Evolutionary conservation across 2,329 filamentous ascomycete genomes (phyloP).

Genomic region (Hirsutella rhossiliensis): DNA sequence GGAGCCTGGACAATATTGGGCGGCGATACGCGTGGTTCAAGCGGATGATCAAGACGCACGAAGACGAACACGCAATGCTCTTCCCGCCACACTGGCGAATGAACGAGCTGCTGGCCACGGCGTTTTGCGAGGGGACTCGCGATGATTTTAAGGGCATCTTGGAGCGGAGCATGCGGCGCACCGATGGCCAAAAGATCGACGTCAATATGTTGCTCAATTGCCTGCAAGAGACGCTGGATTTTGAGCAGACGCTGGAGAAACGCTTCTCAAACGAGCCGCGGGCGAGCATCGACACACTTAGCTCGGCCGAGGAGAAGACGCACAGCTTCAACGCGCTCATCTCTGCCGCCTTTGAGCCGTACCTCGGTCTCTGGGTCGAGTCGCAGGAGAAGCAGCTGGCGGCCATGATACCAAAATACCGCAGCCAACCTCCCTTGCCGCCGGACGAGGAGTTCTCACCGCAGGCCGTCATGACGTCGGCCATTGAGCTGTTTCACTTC

Average conservation of each 20-base stretch:
- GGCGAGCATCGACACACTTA: slow-evolving; percentile 81
- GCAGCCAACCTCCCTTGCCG: slow-evolving; percentile 65
- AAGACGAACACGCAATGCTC: slow-evolving; percentile 79
- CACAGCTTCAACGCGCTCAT: slow-evolving; percentile 82
- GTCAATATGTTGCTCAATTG: slow-evolving; percentile 83
- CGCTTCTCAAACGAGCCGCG: slow-evolving; percentile 64
- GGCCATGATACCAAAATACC: slow-evolving; percentile 76
- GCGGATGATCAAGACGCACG: slow-evolving; percentile 88
- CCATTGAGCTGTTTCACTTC: slow-evolving; percentile 94
- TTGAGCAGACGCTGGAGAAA: slow-evolving; percentile 82
- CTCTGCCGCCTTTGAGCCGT: slow-evolving; percentile 93
- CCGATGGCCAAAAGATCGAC: slow-evolving; percentile 69
- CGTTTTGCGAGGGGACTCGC: slow-evolving; percentile 89
- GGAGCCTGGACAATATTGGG: slow-evolving; percentile 91
- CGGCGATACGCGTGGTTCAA: slow-evolving; percentile 94
- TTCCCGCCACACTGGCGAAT: slow-evolving; percentile 86
- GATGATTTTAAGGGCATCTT: slow-evolving; percentile 93
- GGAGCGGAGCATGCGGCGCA: slow-evolving; percentile 70
- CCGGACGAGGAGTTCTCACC: slow-evolving; percentile 85
- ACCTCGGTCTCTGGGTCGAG: slow-evolving; percentile 93
- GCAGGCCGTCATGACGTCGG: slow-evolving; percentile 82
- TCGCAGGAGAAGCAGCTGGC: slow-evolving; percentile 86
- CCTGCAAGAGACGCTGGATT: slow-evolving; percentile 90
- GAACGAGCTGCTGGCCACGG: slow-evolving; percentile 76
- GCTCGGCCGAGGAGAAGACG: slow-evolving; percentile 62